Evolutionary conservation across 441 rosid genomes (phyloP).

Genomic region (Croton laevigatus): DNA sequence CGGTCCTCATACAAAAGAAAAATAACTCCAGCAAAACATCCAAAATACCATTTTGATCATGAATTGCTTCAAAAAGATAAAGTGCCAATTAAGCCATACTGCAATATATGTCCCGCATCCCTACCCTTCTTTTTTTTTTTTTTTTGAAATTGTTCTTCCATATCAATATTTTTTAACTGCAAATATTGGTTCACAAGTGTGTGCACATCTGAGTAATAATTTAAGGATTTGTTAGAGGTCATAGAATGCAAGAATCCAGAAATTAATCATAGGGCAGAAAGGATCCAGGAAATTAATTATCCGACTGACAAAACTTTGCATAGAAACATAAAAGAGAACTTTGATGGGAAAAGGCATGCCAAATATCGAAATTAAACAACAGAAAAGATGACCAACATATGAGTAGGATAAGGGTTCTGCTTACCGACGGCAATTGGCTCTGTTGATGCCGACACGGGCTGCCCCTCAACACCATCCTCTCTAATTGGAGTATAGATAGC

Average conservation of each 20-base stretch:
- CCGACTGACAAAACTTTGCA: neutral
- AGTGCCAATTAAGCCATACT: neutral
- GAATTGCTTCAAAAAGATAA: neutral
- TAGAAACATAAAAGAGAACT: neutral
- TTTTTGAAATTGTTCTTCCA: neutral
- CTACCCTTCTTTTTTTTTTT: neutral
- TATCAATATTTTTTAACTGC: neutral
- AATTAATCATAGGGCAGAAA: neutral
- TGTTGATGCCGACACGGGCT: slow-evolving; percentile 93
- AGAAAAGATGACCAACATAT: slow-evolving; percentile 6
- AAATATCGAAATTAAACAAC: neutral
- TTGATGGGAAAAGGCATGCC: neutral
- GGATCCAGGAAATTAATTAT: neutral
- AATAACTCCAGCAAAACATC: neutral
- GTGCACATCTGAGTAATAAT: neutral
- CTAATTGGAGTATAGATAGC: slow-evolving; percentile 89
- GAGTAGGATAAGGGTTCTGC: slow-evolving; percentile 14
- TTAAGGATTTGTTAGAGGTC: slow-evolving; percentile 1
- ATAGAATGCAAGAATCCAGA: neutral
- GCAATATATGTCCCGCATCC: neutral
- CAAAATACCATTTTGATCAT: neutral
- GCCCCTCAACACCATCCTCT: slow-evolving; percentile 96
- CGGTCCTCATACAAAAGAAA: neutral
- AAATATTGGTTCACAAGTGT: neutral
- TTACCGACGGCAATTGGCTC: slow-evolving; percentile 94